phyloP scores from a whole-genome alignment of 345 rosid genomes.

The Ceriops zippeliana region DNA sequence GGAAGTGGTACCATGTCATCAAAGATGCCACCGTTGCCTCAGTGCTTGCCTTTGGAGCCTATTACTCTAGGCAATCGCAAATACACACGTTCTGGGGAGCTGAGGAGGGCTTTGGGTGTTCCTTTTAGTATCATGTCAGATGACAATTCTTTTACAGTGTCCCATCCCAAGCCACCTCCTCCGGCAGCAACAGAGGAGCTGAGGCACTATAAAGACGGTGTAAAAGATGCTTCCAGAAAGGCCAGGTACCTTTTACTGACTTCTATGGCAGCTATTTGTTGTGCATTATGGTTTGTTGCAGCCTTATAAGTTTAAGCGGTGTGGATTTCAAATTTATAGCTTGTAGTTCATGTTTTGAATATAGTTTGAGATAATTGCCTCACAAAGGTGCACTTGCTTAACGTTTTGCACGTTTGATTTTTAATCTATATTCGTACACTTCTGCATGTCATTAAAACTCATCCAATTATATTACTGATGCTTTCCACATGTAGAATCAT shows the following conservation, averaged over 20 bases:
- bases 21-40: constrained; percentile 60
- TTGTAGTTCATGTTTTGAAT: constrained; percentile 15
- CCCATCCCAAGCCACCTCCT: constrained; percentile 54
- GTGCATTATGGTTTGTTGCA: background rate
- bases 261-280: background rate
- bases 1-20: constrained; percentile 45
- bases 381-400: no score
- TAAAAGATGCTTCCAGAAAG: constrained; percentile 64
- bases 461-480: background rate
- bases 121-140: constrained; percentile 57
- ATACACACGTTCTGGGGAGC: constrained; percentile 69
- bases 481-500: background rate
- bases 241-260: constrained; percentile 56
- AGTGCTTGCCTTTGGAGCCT: constrained; percentile 69
- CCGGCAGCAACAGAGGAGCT: constrained; percentile 77
- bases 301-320: no score
- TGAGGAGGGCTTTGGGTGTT: constrained; percentile 66
- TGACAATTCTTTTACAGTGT: constrained; percentile 61
- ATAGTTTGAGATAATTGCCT: no score
- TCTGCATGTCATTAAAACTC: background rate
- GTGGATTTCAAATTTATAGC: constrained; percentile 2
- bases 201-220: constrained; percentile 80
- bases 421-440: background rate
- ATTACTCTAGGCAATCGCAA: constrained; percentile 65
- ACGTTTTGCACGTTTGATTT: no score